Evolutionary conservation across 2,329 filamentous ascomycete species (phyloP).

Genomic region (Beauveria pseudobassiana): DNA sequence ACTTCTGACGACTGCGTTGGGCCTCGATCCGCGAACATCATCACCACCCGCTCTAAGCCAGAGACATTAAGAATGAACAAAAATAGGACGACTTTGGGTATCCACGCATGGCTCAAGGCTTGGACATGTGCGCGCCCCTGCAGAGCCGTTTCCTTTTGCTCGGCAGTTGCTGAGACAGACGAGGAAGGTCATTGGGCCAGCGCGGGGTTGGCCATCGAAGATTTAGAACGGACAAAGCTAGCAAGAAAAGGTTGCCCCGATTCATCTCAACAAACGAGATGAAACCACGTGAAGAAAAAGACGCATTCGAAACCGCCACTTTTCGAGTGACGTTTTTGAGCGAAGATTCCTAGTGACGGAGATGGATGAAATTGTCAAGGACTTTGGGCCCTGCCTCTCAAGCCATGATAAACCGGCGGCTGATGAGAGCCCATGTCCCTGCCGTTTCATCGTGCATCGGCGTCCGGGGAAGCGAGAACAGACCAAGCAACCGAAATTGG

Average conservation of each 20-base stretch:
- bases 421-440: not conserved
- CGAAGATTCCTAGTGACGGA: no score
- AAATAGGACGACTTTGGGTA: not conserved
- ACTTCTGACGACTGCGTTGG: not conserved
- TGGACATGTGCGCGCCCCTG: not conserved
- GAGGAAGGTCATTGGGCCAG: not conserved
- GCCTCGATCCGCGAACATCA: not conserved
- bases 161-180: constrained; percentile 2
- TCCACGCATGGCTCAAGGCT: not conserved
- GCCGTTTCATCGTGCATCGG: not conserved
- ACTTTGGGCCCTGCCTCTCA: not conserved
- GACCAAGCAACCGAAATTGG: not conserved
- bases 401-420: no score
- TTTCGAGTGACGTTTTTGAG: not conserved
- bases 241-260: no score
- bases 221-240: not conserved
- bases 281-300: not conserved
- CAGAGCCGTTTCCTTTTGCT: not conserved
- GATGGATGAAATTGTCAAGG: not conserved
- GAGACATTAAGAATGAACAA: not conserved
- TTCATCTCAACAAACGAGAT: not conserved
- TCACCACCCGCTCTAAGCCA: not conserved
- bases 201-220: not conserved
- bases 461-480: not conserved
- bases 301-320: not conserved